Percentiles rank a stretch among this genome's conserved stretches.
phyloP scores from a whole-genome alignment of 2,329 filamentous ascomycete species.

The Pseudocercospora vitis region DNA sequence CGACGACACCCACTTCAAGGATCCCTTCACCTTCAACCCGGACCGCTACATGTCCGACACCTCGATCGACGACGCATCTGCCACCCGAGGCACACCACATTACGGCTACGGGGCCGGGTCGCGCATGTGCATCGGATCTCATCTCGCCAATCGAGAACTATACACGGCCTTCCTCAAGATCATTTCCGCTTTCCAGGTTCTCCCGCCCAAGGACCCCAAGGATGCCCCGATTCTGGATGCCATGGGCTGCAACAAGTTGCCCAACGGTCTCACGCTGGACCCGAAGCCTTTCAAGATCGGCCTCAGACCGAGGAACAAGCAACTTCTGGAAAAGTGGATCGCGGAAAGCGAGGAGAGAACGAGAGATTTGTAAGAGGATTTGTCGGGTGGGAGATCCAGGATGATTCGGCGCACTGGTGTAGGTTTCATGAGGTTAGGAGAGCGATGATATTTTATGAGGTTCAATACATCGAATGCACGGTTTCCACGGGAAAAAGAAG shows the following conservation, averaged over 20 bases:
- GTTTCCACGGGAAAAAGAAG: no score
- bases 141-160: constrained; percentile 43
- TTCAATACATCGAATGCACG: no score
- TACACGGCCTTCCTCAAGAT: constrained; percentile 52
- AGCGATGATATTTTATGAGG: no score
- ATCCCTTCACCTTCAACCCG: constrained; percentile 63
- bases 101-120: constrained; percentile 50
- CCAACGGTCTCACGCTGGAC: constrained; percentile 52
- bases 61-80: constrained; percentile 42
- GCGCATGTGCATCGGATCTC: constrained; percentile 44
- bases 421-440: no score
- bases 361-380: constrained; percentile 17
- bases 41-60: constrained; percentile 66
- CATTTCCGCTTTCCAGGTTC: constrained; percentile 50
- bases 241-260: constrained; percentile 48
- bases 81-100: constrained; percentile 47
- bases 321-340: constrained; percentile 48
- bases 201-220: constrained; percentile 41
- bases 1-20: constrained; percentile 66
- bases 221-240: constrained; percentile 48
- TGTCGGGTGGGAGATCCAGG: background rate
- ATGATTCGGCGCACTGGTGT: no score
- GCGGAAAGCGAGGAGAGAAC: constrained; percentile 49
- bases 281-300: constrained; percentile 54
- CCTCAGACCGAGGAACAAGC: constrained; percentile 46